Base-by-base conservation (phyloP, 306 rosid genomes). In the Ziziphus jujuba region DNA sequence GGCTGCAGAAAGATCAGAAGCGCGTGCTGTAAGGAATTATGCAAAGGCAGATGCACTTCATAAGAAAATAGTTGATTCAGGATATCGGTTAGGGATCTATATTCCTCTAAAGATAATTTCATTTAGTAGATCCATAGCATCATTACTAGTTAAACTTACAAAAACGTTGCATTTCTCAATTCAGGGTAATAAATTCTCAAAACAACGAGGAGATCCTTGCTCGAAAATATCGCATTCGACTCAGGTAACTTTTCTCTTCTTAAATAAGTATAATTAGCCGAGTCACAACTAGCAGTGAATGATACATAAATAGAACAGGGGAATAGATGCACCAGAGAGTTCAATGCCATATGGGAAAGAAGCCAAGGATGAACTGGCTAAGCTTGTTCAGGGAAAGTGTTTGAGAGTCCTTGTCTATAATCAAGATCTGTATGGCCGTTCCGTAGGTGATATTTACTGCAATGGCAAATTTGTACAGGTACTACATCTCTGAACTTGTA, bases 311-410 rank as follows among this genome's bases (percentile, higher is more conserved):
- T 24, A 68, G 12, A 75, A 74, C 82, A 93, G 99, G 81, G 99
- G 97, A 64, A 88, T 93, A 57, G 97, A 93, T 77, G 90, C 99
- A 11, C 99, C 99, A 28, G 95, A 93, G 75, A 72, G 89, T 50
- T 2, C 48, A 66, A 93, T 93, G 98, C 92, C 97, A 9, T 93
- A 80, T 3, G 97, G 98, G 60, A 31, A 84, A 69, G 95, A 93
- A 72, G 96, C 98, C 20, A 90, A 80, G 78, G 61, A 14, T 16
- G 99, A 85, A 65, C 79, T 93, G 17, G 66, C 67, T 17, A 83
- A 85, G 76, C 81, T 88, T 61, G 74, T 90, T 56, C 81, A 83
- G 61, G 90, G 95, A 0, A 90, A 88, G 73, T 56, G 96, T 72
- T 72, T 90, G 84, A 84, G 96, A 80, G 84, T 93, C 56, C 90